These are phyloP conservation scores for Colletotrichum sp. DNA, from an alignment of 2,329 filamentous ascomycete species.

Conservation along the genomic window DNA sequence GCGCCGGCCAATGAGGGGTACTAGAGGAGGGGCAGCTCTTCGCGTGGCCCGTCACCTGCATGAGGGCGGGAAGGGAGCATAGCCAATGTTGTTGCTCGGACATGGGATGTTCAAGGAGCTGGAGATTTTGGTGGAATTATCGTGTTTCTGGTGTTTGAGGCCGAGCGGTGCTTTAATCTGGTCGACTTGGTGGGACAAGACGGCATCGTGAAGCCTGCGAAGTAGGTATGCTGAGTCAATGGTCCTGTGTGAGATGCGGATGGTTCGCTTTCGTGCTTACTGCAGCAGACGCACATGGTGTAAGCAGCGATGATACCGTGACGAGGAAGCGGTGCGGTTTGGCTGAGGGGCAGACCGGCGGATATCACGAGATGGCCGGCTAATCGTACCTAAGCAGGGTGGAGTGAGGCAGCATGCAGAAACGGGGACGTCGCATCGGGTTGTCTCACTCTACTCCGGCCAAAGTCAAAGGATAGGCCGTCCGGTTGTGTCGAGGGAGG, in stretches of 20 bases:
- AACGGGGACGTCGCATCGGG: slow-evolving; percentile 8
- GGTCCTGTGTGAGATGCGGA: background rate
- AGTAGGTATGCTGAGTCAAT: background rate
- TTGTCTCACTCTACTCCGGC: slow-evolving; percentile 4
- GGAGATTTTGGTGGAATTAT: background rate
- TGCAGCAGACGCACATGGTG: background rate
- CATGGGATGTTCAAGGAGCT: background rate
- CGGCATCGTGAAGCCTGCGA: background rate
- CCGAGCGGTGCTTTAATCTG: background rate
- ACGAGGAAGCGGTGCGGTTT: background rate
- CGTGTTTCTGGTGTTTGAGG: background rate
- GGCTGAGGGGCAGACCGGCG: background rate
- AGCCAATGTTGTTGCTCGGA: slow-evolving; percentile 6
- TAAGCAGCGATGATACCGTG: slow-evolving; percentile 10
- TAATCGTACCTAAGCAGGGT: background rate
- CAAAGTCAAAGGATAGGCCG: slow-evolving; percentile 1
- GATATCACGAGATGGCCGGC: background rate
- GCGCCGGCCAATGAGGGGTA: slow-evolving; percentile 17
- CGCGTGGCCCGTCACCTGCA: slow-evolving; percentile 15
- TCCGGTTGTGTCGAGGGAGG: background rate
- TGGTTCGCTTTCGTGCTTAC: background rate
- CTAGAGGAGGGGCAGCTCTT: background rate
- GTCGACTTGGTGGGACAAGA: background rate
- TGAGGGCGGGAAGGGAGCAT: background rate
- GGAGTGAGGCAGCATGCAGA: slow-evolving; percentile 1